Base-by-base conservation (phyloP, 768 basidiomycete genomes). In the Boletus reticuloceps region DNA sequence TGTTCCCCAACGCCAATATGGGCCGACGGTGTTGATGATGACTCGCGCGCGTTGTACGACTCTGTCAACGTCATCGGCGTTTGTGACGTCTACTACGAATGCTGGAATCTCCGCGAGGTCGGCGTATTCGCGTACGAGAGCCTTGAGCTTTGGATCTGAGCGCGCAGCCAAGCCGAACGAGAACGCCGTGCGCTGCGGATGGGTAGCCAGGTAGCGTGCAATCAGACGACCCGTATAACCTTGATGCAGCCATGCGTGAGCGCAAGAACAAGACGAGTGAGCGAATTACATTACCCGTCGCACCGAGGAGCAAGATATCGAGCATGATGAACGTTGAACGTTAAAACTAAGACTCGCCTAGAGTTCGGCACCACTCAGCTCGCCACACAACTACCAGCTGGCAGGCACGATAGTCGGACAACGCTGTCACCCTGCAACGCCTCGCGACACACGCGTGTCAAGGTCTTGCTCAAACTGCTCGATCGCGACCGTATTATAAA, bases 21-120 rank as follows among this genome's bases (percentile, higher is more conserved):
- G 90, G 1, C 91, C 91, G 32, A 89, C 82, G 31, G 85, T 74
- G 63, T 89, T 91, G 54, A 94, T 84, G 51, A 94, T 82, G 19
- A 94, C 85, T 44, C 79, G 79, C 6, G 82, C 75, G 17, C 67
- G 66, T 62, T 77, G 79, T 16, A 94, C 85, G 2, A 75, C 81
- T 2, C 63, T 69, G 47, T 87, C 84, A 4, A 94, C 69, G 29
- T 83, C 77, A 12, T 75, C 71, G 6, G 63, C 64, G 10, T 82
- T 75, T 10, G 79, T 75, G 9, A 90, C 82, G 58, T 93, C 89
- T 13, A 89, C 74, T 37, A 81, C 70, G 20, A 84, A 75, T 29
- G 74, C 58, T 42, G 66, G 68, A 54, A 88, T 75, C 9, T 74
- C 75, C 14, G 70, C 65, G 32, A 86, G 72, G 16, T 55, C 50